Conservation (phyloP, 305 asterid genomes). For the Euphrasia arctica region DNA sequence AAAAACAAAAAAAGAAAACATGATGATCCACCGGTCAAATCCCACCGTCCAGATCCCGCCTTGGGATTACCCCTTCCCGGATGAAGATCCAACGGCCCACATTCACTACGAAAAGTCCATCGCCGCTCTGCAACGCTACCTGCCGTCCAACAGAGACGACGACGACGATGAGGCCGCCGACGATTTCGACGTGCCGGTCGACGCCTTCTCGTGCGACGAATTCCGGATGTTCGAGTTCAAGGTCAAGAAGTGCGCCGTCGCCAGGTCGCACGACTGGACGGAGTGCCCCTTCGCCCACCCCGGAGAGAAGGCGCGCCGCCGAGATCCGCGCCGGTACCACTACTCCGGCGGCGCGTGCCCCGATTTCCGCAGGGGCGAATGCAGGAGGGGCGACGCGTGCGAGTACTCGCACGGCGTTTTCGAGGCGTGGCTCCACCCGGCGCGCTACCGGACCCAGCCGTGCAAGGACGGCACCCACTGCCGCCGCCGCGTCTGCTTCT, state of each 20-base stretch:
- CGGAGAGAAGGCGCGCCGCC: constrained; percentile 88
- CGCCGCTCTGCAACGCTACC: constrained; percentile 67
- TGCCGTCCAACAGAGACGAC: constrained; percentile 54
- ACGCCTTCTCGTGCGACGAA: constrained; percentile 77
- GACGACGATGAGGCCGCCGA: constrained; percentile 32
- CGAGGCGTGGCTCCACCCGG: constrained; percentile 98
- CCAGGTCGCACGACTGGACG: constrained; percentile 94
- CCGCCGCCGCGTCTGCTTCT: constrained; percentile 81
- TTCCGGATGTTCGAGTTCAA: constrained; percentile 91
- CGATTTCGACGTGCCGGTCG: constrained; percentile 67
- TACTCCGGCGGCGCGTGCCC: constrained; percentile 84
- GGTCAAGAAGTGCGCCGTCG: constrained; percentile 72
- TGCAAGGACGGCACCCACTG: constrained; percentile 93
- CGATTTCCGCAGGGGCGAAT: constrained; percentile 65
- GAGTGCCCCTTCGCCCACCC: constrained; percentile 92
- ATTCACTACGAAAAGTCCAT: constrained; percentile 40
- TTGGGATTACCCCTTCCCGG: constrained; percentile 40
- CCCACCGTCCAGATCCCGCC: constrained; percentile 58
- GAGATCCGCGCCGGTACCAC: constrained; percentile 68
- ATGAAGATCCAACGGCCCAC: constrained; percentile 47
- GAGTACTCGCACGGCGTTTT: constrained; percentile 96
- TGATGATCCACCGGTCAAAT: constrained; percentile 46
- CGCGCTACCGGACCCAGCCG: constrained; percentile 90
- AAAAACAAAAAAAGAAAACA: neutral
- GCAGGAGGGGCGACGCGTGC: constrained; percentile 71